These are phyloP conservation scores for Solanum clarkiae DNA, from an alignment of 257 asterid genomes.

Conservation along the genomic window DNA sequence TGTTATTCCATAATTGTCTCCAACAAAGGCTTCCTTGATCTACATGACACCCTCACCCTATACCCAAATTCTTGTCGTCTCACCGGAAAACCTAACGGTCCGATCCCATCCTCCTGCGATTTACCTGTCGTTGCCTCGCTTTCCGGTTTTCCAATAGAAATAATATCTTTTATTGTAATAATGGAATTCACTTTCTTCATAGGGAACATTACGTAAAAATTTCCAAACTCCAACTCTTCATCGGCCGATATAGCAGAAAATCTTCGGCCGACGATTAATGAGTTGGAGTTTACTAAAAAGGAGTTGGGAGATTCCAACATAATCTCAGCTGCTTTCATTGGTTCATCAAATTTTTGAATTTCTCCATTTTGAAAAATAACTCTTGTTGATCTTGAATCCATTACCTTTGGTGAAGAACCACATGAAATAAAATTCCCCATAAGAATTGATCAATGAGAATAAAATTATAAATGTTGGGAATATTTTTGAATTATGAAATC, in stretches of 20 bases:
- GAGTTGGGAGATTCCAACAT: conserved; percentile 51
- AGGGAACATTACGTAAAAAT: conserved; percentile 43
- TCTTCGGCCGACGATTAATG: conserved; percentile 33
- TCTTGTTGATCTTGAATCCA: conserved; percentile 31
- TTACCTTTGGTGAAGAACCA: conserved; percentile 13
- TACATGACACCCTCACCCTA: conserved; percentile 9
- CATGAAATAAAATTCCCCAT: conserved; percentile 67
- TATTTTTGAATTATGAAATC: background rate
- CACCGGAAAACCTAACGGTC: background rate
- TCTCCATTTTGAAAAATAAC: conserved; percentile 58
- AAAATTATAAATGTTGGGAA: background rate
- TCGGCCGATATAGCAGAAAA: conserved; percentile 59
- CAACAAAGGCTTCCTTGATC: conserved; percentile 25
- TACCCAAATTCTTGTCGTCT: background rate
- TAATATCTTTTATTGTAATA: conserved; percentile 48
- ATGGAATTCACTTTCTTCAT: conserved; percentile 40
- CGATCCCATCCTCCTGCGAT: background rate
- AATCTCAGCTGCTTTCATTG: conserved; percentile 60
- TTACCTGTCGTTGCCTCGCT: background rate
- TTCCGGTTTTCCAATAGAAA: conserved; percentile 20
- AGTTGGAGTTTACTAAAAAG: conserved; percentile 39
- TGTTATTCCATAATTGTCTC: conserved; percentile 30
- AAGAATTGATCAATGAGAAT: background rate
- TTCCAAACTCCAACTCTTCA: conserved; percentile 48
- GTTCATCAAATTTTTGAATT: conserved; percentile 39